phyloP scores from a whole-genome alignment of 208 protist species.

The Leishmania gerbilli region DNA sequence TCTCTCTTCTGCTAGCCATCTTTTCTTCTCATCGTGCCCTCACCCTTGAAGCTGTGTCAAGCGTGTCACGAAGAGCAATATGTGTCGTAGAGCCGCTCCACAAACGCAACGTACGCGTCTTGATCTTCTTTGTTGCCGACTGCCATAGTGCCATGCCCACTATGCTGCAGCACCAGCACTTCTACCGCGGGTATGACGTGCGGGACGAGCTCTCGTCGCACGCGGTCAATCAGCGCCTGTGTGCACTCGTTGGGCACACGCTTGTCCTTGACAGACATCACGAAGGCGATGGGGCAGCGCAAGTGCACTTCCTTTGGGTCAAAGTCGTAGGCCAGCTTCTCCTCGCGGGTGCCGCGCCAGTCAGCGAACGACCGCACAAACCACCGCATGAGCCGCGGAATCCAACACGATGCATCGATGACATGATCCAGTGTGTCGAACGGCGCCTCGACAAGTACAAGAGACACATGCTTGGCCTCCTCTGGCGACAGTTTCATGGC shows the following conservation, averaged over 20 bases:
- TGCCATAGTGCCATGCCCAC: constrained; percentile 75
- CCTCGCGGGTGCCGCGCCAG: constrained; percentile 47
- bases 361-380: constrained; percentile 76
- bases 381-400: constrained; percentile 68
- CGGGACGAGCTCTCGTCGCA: constrained; percentile 61
- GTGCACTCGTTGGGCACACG: constrained; percentile 79
- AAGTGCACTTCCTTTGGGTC: constrained; percentile 53
- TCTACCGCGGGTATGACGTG: constrained; percentile 76
- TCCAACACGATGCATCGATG: constrained; percentile 54
- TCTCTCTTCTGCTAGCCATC: neutral
- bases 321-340: constrained; percentile 58
- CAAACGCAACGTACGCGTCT: constrained; percentile 81
- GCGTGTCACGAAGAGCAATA: constrained; percentile 49
- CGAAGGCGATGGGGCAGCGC: constrained; percentile 82
- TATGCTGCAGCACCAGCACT: constrained; percentile 77
- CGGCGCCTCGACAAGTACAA: constrained; percentile 82
- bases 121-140: constrained; percentile 78
- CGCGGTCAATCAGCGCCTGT: constrained; percentile 61
- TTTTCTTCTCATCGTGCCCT: no score
- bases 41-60: neutral
- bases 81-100: constrained; percentile 72
- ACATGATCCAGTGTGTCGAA: constrained; percentile 86
- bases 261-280: constrained; percentile 68
- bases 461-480: constrained; percentile 74
- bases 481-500: constrained; percentile 70